phyloP scores from a whole-genome alignment of 139 green algal species.

The Eudorina sp. region DNA sequence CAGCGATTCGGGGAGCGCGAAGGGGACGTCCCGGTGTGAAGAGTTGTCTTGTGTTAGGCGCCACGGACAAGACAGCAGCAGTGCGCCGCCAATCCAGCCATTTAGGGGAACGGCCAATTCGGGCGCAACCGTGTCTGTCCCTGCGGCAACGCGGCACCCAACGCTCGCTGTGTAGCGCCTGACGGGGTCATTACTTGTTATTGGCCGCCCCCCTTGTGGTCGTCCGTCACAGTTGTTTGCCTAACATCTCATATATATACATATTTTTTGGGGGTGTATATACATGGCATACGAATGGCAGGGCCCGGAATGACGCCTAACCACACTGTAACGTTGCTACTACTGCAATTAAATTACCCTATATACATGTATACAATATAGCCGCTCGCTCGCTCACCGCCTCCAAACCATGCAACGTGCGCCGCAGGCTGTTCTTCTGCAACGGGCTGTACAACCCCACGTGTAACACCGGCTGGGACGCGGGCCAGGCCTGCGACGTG shows the following conservation, averaged over 20 bases:
- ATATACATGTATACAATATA: not conserved
- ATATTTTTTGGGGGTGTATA: not conserved
- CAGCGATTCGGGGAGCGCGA: too few species aligned
- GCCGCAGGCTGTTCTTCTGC: constrained; percentile 33
- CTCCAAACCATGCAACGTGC: not conserved
- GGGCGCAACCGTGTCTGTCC: too few species aligned
- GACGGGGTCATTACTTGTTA: too few species aligned
- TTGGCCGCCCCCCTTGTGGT: too few species aligned
- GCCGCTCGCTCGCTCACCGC: not conserved
- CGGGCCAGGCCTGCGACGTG: not conserved
- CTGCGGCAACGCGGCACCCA: too few species aligned
- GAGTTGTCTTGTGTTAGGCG: not conserved
- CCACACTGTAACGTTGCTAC: not conserved
- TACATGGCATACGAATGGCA: not conserved
- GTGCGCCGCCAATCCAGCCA: too few species aligned
- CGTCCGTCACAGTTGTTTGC: too few species aligned
- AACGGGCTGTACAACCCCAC: constrained; percentile 8
- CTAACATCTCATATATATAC: too few species aligned
- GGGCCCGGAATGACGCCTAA: not conserved
- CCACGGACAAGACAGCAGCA: too few species aligned
- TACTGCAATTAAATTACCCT: not conserved
- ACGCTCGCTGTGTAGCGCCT: too few species aligned
- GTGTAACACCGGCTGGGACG: constrained; percentile 14
- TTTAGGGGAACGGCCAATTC: too few species aligned
- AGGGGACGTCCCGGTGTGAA: not conserved